Base-by-base conservation (phyloP, 306 rosid genomes). In the Sesbania bispinosa region DNA sequence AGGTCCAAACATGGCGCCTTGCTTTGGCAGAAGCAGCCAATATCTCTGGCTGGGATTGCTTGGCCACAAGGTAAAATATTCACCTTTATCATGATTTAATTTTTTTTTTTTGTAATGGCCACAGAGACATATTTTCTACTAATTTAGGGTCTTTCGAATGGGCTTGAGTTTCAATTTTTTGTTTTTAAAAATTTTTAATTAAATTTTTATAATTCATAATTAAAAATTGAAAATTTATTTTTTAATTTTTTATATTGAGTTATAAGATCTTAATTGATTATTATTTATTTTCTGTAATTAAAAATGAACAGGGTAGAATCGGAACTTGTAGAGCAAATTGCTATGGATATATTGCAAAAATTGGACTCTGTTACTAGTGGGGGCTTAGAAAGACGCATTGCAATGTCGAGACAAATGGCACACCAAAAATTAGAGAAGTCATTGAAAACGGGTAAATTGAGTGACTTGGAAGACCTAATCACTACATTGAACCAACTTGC, bases 11-110 rank as follows among this genome's bases (percentile, higher is more conserved):
- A n/a, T 77, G 77, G 81, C 54, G 61, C n/a, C 5, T 29, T 38
- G 77, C 65, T 7, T 35, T 77, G 60, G 32, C 60, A 0, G 81
- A 69, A 77, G 81, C 69, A 0, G 71, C 81, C 26, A 77, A 77
- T 68, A 16, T 68, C 20, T 68, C 81, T 68, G 76, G 81, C 3
- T 69, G 77, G 83, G 80, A 79, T 67, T 79, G 76, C 72, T 48
- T 33, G 29, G n/a, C 48, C 15, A 42, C 72, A 5, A 67, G 79
- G 83, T 79, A 46, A 20, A 41, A n/a, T n/a, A 20, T 50, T 35
- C 5, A 3, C 45, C 20, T n/a, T n/a, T n/a, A n/a, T n/a, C n/a
- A n/a, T n/a, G n/a, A n/a, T n/a, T n/a, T n/a, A n/a, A n/a, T n/a
- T n/a, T n/a, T n/a, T n/a, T n/a, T n/a, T n/a, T n/a, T n/a, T n/a